Evolutionary conservation across 441 rosid species (phyloP), one percentile per base, ranked within the genome.

Genomic region (Erodium moschatum): DNA sequence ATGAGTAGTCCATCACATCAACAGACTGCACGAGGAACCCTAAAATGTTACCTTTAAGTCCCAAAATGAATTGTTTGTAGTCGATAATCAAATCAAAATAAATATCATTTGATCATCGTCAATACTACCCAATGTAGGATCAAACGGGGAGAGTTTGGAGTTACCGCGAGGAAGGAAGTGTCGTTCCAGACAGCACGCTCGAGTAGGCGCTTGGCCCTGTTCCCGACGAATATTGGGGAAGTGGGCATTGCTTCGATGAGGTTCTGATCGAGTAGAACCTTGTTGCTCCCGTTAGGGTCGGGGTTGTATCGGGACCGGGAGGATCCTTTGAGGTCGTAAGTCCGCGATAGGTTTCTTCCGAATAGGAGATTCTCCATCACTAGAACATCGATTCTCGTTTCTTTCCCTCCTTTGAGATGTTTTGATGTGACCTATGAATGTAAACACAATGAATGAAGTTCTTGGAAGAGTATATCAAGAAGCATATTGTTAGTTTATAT

Each of bases 131-230:
- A 24, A 24, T 24, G 27, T 24, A 24, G 27, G 27, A 24, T 19
- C 29, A 16, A 4, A n/a, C 31, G 67, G 9, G 20, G 11, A 7
- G 7, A 70, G 16, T 56, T 0, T 5, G 70, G 70, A 79, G 85
- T 86, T 81, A 94, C 99, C 0, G 97, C 99, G 70, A 94, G 99
- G 74, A 94, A 94, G 65, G 89, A 78, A 74, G 99, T 89, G 68
- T 94, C 97, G 6, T 94, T 94, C 99, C 99, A 94, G 64, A 91
- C 94, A 3, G 97, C 99, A 82, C 98, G 85, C 80, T 95, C 97
- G 76, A 95, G 76, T 76, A 90, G 60, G 33, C 96, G 83, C 81
- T 95, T 92, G 56, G 98, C 97, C 80, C 90, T 90, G 81, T 85
- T 92, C 66, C 97, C 90, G 10, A 95, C 96, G 60, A 90, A 95